phyloP scores from a whole-genome alignment of 805 yeast genomes.

The Kodamaea fukazawae region DNA sequence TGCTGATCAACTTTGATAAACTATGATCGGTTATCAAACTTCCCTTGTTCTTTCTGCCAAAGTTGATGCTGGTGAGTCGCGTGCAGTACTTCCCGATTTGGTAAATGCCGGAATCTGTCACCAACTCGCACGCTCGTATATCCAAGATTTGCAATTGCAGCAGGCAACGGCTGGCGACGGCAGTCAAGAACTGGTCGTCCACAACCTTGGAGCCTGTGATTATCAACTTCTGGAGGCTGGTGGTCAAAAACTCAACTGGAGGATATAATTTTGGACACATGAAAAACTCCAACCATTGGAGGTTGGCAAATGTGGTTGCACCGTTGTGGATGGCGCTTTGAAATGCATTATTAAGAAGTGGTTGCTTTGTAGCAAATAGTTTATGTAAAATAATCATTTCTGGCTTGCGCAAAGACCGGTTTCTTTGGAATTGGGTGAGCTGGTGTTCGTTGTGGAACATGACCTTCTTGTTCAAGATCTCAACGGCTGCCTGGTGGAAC shows the following conservation, averaged over 20 bases:
- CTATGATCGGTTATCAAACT: conserved; percentile 69
- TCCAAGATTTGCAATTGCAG: conserved; percentile 61
- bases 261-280: conserved; percentile 77
- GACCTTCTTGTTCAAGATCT: conserved; percentile 53
- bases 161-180: conserved; percentile 55
- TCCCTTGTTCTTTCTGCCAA: conserved; percentile 75
- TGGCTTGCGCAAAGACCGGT: conserved; percentile 25
- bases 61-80: conserved; percentile 57
- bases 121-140: conserved; percentile 76
- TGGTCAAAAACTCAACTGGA: conserved; percentile 26
- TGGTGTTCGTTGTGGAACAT: conserved; percentile 50
- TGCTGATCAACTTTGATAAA: conserved; percentile 52
- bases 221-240: conserved; percentile 41
- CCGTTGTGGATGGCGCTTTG: conserved; percentile 19
- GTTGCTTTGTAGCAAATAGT: conserved; percentile 52
- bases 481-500: conserved; percentile 58
- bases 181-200: conserved; percentile 55
- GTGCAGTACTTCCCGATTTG: conserved; percentile 62
- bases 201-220: conserved; percentile 71
- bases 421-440: conserved; percentile 37
- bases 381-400: conserved; percentile 65
- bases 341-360: conserved; percentile 41
- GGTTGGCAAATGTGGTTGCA: conserved; percentile 40
- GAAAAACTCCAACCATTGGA: conserved; percentile 74
- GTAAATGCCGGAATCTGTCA: conserved; percentile 73